Evolutionary conservation across 495 filamentous ascomycete species (phyloP), one percentile per base, ranked within the genome.

Genomic region (Penicillium antarcticum): DNA sequence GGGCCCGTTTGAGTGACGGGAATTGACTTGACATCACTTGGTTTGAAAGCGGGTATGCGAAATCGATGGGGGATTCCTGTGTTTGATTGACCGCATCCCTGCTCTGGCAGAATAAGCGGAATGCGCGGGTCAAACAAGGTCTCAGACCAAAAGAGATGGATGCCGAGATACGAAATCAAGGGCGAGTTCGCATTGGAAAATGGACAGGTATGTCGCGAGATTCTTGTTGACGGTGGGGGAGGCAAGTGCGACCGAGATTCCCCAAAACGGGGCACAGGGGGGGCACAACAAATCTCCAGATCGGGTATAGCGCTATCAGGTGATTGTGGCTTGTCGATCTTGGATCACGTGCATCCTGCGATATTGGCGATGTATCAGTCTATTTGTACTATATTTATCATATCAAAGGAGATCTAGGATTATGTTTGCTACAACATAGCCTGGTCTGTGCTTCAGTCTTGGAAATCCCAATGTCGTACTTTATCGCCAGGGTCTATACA

Each of bases 1-100:
- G 80, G 53, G 83, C 74, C 70, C 84, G 82, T 59, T 80, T 81
- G 57, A 88, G 65, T 26, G 71, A 62, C 42, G 70, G 60, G 52
- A 67, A 54, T 44, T 72, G 60, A 57, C 49, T 63, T 50, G 71
- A 68, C 72, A 75, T 75, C 61, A 68, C 65, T 58, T 49, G 58
- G 32, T 51, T 58, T 47, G 43, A 55, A 48, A 51, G 55, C 53
- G 57, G 51, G 62, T 67, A 70, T 67, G 65, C 52, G 44, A 66
- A 56, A 62, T 35, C 55, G 65, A 63, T 52, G 46, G 51, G 46
- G 51, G 44, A 60, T 45, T 54, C 40, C 61, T 39, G 52, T 48
- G 48, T 45, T 66, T 68, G 66, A 64, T 65, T 51, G 65, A 61
- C 65, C 66, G 67, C 73, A 77, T 77, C 63, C 69, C 73, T 74